Conservation (phyloP, 768 basidiomycete species). For the Pholiota microspora region DNA sequence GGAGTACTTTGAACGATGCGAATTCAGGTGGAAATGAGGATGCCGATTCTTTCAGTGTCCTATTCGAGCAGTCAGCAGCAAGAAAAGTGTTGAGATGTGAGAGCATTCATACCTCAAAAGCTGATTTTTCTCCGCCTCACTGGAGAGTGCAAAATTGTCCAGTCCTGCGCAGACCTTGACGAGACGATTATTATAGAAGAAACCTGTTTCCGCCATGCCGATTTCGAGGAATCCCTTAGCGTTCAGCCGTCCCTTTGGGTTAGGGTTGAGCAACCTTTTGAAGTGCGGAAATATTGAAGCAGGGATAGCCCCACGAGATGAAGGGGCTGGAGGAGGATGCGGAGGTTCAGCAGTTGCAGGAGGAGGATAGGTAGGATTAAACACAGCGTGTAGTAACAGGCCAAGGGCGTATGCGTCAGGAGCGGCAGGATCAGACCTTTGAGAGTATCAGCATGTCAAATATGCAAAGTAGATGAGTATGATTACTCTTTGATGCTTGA, state of each 20-base stretch:
- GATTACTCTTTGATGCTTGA: conserved; percentile 76
- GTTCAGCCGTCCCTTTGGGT: conserved; percentile 73
- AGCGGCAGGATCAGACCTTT: conserved; percentile 52
- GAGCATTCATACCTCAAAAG: conserved; percentile 57
- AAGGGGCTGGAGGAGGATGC: conserved; percentile 75
- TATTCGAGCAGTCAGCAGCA: conserved; percentile 27
- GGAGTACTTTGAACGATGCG: conserved; percentile 80
- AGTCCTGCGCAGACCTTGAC: conserved; percentile 83
- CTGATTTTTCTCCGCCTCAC: conserved; percentile 74
- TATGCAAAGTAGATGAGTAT: background rate
- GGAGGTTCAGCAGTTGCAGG: conserved; percentile 69
- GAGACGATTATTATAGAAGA: conserved; percentile 80
- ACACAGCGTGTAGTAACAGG: conserved; percentile 79
- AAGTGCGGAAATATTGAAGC: conserved; percentile 69
- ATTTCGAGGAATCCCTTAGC: conserved; percentile 75
- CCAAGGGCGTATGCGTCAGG: conserved; percentile 90
- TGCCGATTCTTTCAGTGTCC: conserved; percentile 76
- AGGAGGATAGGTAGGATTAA: conserved; percentile 79
- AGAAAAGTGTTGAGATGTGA: background rate
- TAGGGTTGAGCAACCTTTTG: conserved; percentile 90
- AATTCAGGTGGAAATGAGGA: conserved; percentile 86
- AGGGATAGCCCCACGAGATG: conserved; percentile 78
- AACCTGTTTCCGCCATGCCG: conserved; percentile 80
- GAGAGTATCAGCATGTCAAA: conserved; percentile 4
- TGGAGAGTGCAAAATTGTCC: conserved; percentile 79